phyloP scores from a whole-genome alignment of 2,329 filamentous ascomycete species.

The Trichoderma afroharzianum region DNA sequence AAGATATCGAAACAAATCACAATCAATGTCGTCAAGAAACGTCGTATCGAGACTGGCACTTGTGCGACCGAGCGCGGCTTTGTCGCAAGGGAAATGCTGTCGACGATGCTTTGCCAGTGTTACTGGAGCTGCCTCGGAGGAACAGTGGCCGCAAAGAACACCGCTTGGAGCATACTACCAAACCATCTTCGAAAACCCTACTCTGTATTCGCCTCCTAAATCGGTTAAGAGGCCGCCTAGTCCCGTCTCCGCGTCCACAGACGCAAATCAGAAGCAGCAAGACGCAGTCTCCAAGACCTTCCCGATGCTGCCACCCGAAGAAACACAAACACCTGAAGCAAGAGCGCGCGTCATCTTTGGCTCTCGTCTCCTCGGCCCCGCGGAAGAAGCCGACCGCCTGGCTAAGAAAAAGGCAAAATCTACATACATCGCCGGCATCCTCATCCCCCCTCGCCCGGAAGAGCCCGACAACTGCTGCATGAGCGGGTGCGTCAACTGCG shows the following conservation, averaged over 20 bases:
- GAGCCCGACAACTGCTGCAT: slow-evolving; percentile 99
- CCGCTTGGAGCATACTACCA: slow-evolving; percentile 59
- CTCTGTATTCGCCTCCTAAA: slow-evolving; percentile 35
- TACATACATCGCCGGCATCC: slow-evolving; percentile 69
- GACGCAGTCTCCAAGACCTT: slow-evolving; percentile 13
- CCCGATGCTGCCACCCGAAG: slow-evolving; percentile 12
- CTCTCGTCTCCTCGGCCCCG: slow-evolving; percentile 69
- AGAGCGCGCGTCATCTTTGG: slow-evolving; percentile 74
- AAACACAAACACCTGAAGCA: slow-evolving; percentile 43
- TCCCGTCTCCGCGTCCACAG: slow-evolving; percentile 40
- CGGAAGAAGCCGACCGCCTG: slow-evolving; percentile 60
- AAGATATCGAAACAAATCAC: neutral
- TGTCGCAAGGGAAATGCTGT: slow-evolving; percentile 17
- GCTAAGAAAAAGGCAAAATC: slow-evolving; percentile 56
- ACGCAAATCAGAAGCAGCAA: slow-evolving; percentile 19
- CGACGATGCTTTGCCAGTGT: slow-evolving; percentile 30
- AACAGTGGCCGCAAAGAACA: slow-evolving; percentile 36
- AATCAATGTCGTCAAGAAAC: slow-evolving; percentile 32
- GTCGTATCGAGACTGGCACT: slow-evolving; percentile 32
- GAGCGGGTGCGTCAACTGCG: slow-evolving; percentile 96
- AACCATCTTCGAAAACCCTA: slow-evolving; percentile 47
- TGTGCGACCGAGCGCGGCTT: slow-evolving; percentile 23
- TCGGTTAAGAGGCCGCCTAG: slow-evolving; percentile 41
- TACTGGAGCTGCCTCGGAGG: slow-evolving; percentile 18
- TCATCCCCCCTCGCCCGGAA: slow-evolving; percentile 76